Base-by-base conservation (phyloP, 2,329 filamentous ascomycete species). In the Penicillium freii region DNA sequence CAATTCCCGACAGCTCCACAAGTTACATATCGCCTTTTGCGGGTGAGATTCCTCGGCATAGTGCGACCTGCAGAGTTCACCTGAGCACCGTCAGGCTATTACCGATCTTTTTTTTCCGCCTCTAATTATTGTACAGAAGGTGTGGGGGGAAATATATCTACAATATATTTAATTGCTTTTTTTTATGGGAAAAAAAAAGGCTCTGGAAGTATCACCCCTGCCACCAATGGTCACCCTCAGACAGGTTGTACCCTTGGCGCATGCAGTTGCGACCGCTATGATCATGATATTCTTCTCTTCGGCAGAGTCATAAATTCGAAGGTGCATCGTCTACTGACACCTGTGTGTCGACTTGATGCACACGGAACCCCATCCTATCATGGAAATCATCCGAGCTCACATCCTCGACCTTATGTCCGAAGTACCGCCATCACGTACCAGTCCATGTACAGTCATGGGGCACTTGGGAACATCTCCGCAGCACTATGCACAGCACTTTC, bases 161-260 rank as follows among this genome's bases (percentile, higher is more conserved):
- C 21, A 3, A 21, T 17, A 34, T 4, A 34, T 44, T 27, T n/a
- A 43, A 33, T 44, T 33, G 9, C 31, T 19, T 51, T 44, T 51
- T 34, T 51, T 27, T 25, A 34, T 34, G 4, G 3, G 5, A 36
- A 19, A 33, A 48, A 5, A 44, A 27, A 23, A 21, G 17, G 1
- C 29, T 56, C 21, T 47, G 31, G 36, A 47, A 48, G 29, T 43
- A 39, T 49, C 29, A 44, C 54, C 54, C 55, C 38, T 60, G 23
- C 50, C 29, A 54, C 25, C 60, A 56, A 61, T 62, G 58, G 62
- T 64, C 62, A 33, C 40, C 49, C 13, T 29, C 29, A 44, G 54
- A 47, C 44, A 44, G 50, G 50, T 66, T 64, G 59, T 39, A 61
- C 59, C 58, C 62, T 65, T 63, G 59, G 62, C 53, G 63, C 54